A percentile compares a stretch with the other conserved stretches of the same genome.
Evolutionary conservation across 768 basidiomycete genomes (phyloP).

Genomic region (Tubosaeta sp.): DNA sequence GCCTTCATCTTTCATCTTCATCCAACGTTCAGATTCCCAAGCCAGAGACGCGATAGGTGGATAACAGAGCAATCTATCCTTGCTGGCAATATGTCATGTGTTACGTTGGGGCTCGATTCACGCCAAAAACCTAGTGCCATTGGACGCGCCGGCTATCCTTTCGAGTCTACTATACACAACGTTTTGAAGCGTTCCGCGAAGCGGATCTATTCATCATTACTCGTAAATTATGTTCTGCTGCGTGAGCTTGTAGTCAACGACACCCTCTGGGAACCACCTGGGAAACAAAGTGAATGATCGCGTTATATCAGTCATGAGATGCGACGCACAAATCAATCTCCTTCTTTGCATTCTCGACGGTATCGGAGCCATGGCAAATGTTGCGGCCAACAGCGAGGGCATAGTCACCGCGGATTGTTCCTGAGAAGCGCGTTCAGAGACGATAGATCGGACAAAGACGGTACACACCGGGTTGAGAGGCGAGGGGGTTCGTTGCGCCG

Average conservation of each 20-base stretch:
- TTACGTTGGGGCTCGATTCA: too few species aligned
- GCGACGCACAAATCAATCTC: conserved; percentile 83
- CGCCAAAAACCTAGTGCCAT: neutral
- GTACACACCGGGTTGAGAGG: conserved; percentile 68
- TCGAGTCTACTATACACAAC: conserved; percentile 20
- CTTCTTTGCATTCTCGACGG: conserved; percentile 87
- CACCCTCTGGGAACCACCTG: conserved; percentile 92
- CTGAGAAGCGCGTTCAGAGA: conserved; percentile 35
- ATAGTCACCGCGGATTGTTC: conserved; percentile 95
- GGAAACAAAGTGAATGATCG: conserved; percentile 5
- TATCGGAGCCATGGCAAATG: conserved; percentile 89
- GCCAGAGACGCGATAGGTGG: too few species aligned
- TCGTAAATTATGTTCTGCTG: conserved; percentile 78
- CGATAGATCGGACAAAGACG: neutral
- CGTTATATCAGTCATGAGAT: neutral
- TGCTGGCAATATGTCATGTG: neutral
- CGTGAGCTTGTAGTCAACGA: conserved; percentile 63
- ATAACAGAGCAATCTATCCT: neutral
- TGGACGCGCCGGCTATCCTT: neutral
- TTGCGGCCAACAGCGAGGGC: conserved; percentile 93
- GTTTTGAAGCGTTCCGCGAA: neutral
- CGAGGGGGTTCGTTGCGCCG: conserved; percentile 94
- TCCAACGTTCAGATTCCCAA: too few species aligned
- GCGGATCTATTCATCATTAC: conserved; percentile 34
- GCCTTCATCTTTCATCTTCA: too few species aligned